These are phyloP conservation scores for Pterulicium gracile DNA, from an alignment of 1,284 basidiomycete species.

Conservation along the genomic window DNA sequence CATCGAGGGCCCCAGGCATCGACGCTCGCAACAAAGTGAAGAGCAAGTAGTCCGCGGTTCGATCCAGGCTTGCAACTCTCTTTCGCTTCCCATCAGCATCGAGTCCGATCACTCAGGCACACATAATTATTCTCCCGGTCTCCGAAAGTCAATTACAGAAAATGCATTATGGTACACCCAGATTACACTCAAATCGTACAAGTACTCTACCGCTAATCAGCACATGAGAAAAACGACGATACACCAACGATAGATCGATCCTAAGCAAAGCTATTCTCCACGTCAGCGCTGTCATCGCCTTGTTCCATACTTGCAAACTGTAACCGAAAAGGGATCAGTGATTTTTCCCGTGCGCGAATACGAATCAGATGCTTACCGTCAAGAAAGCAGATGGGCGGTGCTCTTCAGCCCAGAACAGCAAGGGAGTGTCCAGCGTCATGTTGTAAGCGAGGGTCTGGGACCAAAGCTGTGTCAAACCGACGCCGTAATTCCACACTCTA, in stretches of 20 bases:
- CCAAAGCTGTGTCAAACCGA: constrained; percentile 89
- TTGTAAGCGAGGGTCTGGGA: constrained; percentile 76
- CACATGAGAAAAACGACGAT: neutral
- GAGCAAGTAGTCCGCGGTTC: neutral
- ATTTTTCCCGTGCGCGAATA: neutral
- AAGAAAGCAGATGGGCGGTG: constrained; percentile 90
- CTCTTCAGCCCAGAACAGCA: constrained; percentile 93
- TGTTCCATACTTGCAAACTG: constrained; percentile 80
- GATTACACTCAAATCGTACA: neutral
- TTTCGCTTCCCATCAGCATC: too few species aligned
- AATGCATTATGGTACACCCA: neutral
- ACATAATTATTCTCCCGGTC: constrained; percentile 1
- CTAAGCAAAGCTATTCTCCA: constrained; percentile 78
- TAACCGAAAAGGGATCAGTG: constrained; percentile 9
- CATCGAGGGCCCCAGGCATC: constrained; percentile 1
- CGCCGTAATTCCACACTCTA: constrained; percentile 89
- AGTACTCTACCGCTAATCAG: neutral
- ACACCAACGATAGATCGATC: neutral
- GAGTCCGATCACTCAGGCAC: too few species aligned
- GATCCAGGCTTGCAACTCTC: too few species aligned
- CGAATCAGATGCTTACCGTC: constrained; percentile 41
- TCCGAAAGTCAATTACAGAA: neutral
- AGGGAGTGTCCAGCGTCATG: constrained; percentile 84
- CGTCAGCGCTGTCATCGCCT: constrained; percentile 82
- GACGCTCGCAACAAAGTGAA: neutral